These are phyloP conservation scores for Calonectria multiphialidica DNA, from an alignment of 2,329 filamentous ascomycete species.

Conservation along the genomic window DNA sequence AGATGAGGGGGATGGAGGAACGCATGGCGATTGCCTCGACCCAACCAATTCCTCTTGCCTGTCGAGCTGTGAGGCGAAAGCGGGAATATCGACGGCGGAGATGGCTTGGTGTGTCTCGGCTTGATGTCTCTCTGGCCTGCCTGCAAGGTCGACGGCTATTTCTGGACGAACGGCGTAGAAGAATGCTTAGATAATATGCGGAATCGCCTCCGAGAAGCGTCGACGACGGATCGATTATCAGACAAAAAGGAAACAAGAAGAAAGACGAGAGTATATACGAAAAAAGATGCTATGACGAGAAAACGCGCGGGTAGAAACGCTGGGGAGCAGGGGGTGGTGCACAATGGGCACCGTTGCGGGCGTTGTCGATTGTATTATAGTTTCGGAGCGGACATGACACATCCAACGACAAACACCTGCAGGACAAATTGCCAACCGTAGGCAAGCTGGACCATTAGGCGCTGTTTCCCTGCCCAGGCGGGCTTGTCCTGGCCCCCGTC, in stretches of 20 bases:
- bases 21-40: background rate
- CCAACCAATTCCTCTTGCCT: background rate
- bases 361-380: conserved; percentile 1
- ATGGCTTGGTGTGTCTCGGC: background rate
- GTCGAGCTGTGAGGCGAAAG: background rate
- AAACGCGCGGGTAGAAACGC: background rate
- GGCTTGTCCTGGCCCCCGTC: background rate
- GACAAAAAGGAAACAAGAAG: background rate
- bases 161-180: background rate
- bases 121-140: background rate
- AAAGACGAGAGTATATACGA: background rate
- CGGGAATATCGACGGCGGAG: background rate
- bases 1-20: conserved; percentile 31
- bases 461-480: background rate
- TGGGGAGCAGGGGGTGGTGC: background rate
- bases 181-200: background rate
- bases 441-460: background rate
- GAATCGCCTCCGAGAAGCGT: background rate
- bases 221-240: background rate
- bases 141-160: background rate
- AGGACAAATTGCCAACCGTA: background rate
- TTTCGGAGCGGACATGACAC: background rate
- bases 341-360: background rate
- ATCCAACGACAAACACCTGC: background rate
- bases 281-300: background rate